Base-by-base conservation (phyloP, 2,329 filamentous ascomycete genomes). In the Cercospora citrullina region DNA sequence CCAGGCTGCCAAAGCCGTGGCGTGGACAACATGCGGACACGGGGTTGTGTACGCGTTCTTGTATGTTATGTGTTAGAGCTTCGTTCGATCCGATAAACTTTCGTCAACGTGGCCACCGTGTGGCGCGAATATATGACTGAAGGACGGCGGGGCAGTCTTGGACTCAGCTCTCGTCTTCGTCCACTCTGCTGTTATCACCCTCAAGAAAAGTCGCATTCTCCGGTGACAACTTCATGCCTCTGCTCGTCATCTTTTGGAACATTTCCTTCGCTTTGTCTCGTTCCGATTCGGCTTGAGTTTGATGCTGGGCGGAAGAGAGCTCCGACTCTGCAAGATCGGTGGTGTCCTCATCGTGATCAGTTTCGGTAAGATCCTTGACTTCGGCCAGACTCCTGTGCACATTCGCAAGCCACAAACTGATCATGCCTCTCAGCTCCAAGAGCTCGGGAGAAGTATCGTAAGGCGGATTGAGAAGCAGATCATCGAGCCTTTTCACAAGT, bases 341-440 rank as follows among this genome's bases (percentile, higher is more conserved):
- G 18, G 45, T 23, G 10, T 23, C 45, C 18, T 23, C 45, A 23
- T 12, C 9, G 18, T 21, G 45, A 23, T 16, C 45, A 51, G 18
- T 51, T n/a, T 51, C 10, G 18, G 21, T 10, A 12, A 6, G 8
- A 7, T 21, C 45, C 18, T 65, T 63, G 9, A 42, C 21, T 12
- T 62, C 45, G 3, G 68, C 61, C 45, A 70, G 45, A 31, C 60
- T 63, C n/a, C 58, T 62, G 59, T 75, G 70, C 42, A 97, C 80
- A 77, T 96, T 92, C 6, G 86, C 90, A 16, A 92, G 83, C 84
- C 92, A 96, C 16, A 95, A 81, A 0, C 88, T 87, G 5, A 93
- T 80, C 85, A 93, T 92, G 8, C 87, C 93, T 62, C 92, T 85
- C 26, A 96, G 81, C 59, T 90, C 84, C 57, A 94, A 81, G 68